These are phyloP conservation scores for Aspergillus sergii DNA, from an alignment of 2,329 filamentous ascomycete genomes.

Conservation along the genomic window DNA sequence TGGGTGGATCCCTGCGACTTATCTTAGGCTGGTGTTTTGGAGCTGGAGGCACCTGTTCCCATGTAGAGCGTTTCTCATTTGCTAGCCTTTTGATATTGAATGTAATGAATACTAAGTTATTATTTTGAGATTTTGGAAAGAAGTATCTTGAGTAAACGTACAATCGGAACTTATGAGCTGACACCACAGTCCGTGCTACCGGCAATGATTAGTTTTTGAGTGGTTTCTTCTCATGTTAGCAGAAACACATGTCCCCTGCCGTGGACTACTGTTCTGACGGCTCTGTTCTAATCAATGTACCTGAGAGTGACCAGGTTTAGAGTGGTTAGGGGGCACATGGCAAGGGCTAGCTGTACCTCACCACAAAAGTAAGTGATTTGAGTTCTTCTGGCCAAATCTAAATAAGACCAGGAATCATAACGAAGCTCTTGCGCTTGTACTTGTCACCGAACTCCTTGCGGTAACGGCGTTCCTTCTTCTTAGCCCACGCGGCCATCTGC, in stretches of 20 bases:
- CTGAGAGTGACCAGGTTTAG: neutral
- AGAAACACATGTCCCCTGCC: neutral
- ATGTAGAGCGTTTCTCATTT: conserved; percentile 18
- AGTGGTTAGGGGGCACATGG: neutral
- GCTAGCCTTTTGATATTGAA: conserved; percentile 7
- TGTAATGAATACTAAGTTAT: neutral
- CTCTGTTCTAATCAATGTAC: neutral
- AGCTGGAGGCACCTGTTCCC: conserved; percentile 10
- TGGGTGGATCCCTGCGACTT: neutral
- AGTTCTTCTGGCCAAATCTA: conserved; percentile 41
- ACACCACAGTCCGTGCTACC: neutral
- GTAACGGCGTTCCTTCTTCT: conserved; percentile 89
- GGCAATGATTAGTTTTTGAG: neutral
- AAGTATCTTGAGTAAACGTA: neutral
- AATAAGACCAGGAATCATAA: conserved; percentile 77
- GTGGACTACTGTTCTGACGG: neutral
- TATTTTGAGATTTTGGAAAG: neutral
- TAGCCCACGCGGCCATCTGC: conserved; percentile 87
- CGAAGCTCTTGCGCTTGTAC: conserved; percentile 92
- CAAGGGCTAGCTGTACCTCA: neutral
- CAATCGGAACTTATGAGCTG: neutral
- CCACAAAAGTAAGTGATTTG: conserved; percentile 12
- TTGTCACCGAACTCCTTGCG: conserved; percentile 87
- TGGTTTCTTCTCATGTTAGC: neutral
- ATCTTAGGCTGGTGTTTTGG: conserved; percentile 10